A percentile compares a stretch with the other conserved stretches of the same genome.
Conservation (phyloP, 1,139 yeast species). For the Kodamaea fungicola region DNA sequence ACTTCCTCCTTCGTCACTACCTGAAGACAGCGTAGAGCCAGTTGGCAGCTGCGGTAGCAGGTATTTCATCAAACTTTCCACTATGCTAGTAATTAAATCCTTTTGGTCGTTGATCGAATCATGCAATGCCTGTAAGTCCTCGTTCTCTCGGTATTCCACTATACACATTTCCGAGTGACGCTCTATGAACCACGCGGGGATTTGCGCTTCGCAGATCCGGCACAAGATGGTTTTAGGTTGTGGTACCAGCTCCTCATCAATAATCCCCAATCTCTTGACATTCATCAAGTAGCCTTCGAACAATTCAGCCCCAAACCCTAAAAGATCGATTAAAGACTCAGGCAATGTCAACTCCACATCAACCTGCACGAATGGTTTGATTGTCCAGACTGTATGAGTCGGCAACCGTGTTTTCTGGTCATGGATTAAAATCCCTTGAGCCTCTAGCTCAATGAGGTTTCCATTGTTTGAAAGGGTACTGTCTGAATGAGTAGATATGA, state of each 20-base stretch:
- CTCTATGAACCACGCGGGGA: conserved; percentile 98
- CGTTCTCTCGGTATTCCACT: conserved; percentile 79
- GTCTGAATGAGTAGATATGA: conserved; percentile 6
- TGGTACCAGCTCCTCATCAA: conserved; percentile 65
- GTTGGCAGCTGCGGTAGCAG: conserved; percentile 15
- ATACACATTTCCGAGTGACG: conserved; percentile 86
- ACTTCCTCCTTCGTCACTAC: conserved; percentile 10
- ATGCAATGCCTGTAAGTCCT: conserved; percentile 73
- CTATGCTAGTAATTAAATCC: conserved; percentile 44
- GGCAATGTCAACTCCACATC: conserved; percentile 68
- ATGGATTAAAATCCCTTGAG: conserved; percentile 91
- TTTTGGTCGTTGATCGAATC: conserved; percentile 76
- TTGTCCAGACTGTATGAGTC: conserved; percentile 89
- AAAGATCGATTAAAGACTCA: conserved; percentile 56
- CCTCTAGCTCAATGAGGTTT: conserved; percentile 72
- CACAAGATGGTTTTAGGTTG: conserved; percentile 79
- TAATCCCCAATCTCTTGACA: conserved; percentile 57
- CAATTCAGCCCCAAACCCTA: conserved; percentile 88
- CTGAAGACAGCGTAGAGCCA: conserved; percentile 20
- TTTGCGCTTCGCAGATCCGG: conserved; percentile 82
- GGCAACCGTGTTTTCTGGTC: conserved; percentile 58
- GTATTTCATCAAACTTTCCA: conserved; percentile 33
- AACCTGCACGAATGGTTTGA: conserved; percentile 70
- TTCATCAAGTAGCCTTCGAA: conserved; percentile 70
- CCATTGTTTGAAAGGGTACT: conserved; percentile 44